Percentiles rank a stretch among this genome's conserved stretches.
phyloP scores from a whole-genome alignment of 2,329 filamentous ascomycete species.

The Hypoxylon sp. region DNA sequence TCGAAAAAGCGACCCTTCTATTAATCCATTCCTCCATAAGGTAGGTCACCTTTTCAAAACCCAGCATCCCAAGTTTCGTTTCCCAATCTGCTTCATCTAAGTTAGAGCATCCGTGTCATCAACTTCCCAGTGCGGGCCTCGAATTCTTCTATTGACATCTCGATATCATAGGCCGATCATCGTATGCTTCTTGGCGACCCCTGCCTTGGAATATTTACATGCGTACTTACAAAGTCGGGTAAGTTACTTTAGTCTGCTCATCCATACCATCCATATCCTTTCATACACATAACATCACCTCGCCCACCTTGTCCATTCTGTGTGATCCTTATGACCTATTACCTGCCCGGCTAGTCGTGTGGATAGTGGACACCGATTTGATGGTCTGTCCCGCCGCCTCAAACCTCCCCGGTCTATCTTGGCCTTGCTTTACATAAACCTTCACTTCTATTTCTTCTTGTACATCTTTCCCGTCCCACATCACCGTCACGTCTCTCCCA shows the following conservation, averaged over 20 bases:
- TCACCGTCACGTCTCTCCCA: constrained; percentile 48
- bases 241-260: constrained; percentile 22
- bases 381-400: constrained; percentile 54
- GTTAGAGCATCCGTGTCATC: constrained; percentile 43
- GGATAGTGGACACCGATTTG: constrained; percentile 53
- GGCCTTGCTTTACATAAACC: constrained; percentile 52
- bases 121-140: background rate
- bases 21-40: constrained; percentile 37
- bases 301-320: constrained; percentile 36
- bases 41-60: constrained; percentile 31
- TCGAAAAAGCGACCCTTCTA: constrained; percentile 34
- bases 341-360: constrained; percentile 47
- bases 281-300: constrained; percentile 29
- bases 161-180: constrained; percentile 45
- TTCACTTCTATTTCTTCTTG: constrained; percentile 45
- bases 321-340: constrained; percentile 36
- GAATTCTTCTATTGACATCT: constrained; percentile 22
- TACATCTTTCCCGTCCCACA: constrained; percentile 48
- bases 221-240: constrained; percentile 15
- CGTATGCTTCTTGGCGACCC: constrained; percentile 40
- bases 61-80: constrained; percentile 39
- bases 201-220: constrained; percentile 27
- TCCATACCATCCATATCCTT: constrained; percentile 28
- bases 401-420: constrained; percentile 53
- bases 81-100: constrained; percentile 38